Percentiles rank a stretch among this genome's conserved stretches.
These are phyloP conservation scores for Jamesozyma gamospora DNA, from an alignment of 805 yeast genomes.

Conservation along the genomic window DNA sequence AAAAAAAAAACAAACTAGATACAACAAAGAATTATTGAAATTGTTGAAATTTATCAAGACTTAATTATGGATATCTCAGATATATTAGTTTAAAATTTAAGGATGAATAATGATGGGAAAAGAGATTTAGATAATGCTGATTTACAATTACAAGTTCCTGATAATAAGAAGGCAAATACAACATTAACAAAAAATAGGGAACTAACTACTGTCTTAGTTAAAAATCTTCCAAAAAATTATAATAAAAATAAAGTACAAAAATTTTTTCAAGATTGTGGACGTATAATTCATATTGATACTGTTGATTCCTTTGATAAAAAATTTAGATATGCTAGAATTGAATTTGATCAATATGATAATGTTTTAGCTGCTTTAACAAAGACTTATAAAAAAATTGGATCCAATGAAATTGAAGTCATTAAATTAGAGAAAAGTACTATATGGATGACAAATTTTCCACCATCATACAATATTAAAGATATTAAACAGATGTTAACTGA, in stretches of 20 bases:
- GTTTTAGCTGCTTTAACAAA: conserved; percentile 53
- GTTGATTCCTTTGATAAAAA: conserved; percentile 12
- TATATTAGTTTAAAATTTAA: no score
- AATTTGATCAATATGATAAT: conserved; percentile 39
- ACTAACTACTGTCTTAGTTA: conserved; percentile 44
- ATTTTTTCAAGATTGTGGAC: conserved; percentile 56
- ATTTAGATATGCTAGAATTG: conserved; percentile 42
- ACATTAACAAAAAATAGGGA: conserved; percentile 35
- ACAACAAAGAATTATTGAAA: no score
- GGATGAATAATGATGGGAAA: conserved; percentile 6
- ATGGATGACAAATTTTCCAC: conserved; percentile 71
- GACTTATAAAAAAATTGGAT: conserved; percentile 38
- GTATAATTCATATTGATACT: conserved; percentile 31
- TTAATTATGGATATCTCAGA: no score
- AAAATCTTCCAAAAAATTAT: conserved; percentile 34
- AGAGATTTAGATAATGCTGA: neutral
- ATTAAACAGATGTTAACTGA: conserved; percentile 34
- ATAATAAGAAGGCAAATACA: conserved; percentile 3
- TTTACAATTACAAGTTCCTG: conserved; percentile 4
- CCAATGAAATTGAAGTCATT: conserved; percentile 37
- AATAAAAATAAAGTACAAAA: conserved; percentile 32
- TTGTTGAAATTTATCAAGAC: no score
- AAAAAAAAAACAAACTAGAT: neutral
- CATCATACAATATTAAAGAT: conserved; percentile 34
- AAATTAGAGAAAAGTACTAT: conserved; percentile 42